Evolutionary conservation across 805 yeast genomes (phyloP).

Genomic region (Pichia occidentalis): DNA sequence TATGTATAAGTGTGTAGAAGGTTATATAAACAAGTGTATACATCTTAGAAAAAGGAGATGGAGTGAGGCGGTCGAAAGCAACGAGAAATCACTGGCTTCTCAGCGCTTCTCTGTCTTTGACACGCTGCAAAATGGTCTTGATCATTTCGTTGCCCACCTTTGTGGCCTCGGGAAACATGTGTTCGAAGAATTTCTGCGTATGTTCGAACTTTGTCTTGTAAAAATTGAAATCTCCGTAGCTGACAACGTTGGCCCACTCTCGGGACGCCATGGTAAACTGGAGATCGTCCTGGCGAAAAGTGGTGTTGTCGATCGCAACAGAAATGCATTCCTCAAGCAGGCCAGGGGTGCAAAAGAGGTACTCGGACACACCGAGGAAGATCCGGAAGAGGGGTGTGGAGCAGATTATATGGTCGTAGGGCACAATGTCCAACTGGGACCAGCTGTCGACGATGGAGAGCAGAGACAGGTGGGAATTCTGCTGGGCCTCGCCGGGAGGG

Average conservation of each 20-base stretch:
- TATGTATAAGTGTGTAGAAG: too few relatives aligned
- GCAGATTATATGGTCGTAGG: slow-evolving; percentile 95
- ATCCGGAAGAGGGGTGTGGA: slow-evolving; percentile 91
- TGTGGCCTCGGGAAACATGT: slow-evolving; percentile 85
- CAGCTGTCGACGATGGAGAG: slow-evolving; percentile 92
- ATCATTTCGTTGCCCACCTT: slow-evolving; percentile 92
- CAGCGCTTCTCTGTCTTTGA: slow-evolving; percentile 21
- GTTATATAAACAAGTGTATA: too few relatives aligned
- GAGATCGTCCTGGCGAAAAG: slow-evolving; percentile 82
- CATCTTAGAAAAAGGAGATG: too few relatives aligned
- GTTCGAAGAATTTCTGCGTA: slow-evolving; percentile 77
- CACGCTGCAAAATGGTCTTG: slow-evolving; percentile 51
- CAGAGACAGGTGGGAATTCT: slow-evolving; percentile 85
- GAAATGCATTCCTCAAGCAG: slow-evolving; percentile 73
- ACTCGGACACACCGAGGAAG: slow-evolving; percentile 90
- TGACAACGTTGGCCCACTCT: slow-evolving; percentile 77
- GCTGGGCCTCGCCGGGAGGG: slow-evolving; percentile 61
- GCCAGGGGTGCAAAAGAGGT: slow-evolving; percentile 77
- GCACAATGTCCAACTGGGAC: slow-evolving; percentile 77
- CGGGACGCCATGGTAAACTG: slow-evolving; percentile 91
- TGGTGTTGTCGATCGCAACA: slow-evolving; percentile 58
- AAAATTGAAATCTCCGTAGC: slow-evolving; percentile 64
- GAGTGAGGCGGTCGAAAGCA: too few relatives aligned
- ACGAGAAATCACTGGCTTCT: too few relatives aligned
- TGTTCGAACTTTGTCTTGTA: slow-evolving; percentile 69